phyloP scores from a whole-genome alignment of 768 basidiomycete species.

The Austroboletus festivus region DNA sequence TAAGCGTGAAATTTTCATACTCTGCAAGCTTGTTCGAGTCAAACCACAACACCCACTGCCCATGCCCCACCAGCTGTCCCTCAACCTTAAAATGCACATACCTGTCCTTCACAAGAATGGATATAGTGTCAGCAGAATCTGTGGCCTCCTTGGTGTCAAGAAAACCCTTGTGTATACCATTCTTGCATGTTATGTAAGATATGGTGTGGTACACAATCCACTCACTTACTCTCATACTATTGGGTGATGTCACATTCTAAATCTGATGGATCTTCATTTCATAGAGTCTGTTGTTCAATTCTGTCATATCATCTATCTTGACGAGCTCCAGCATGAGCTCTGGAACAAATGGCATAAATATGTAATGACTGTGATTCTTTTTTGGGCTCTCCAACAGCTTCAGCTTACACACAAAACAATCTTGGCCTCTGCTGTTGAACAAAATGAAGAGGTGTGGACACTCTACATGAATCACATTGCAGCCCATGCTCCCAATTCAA shows the following conservation, averaged over 20 bases:
- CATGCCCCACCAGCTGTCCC: not conserved
- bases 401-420: slow-evolving; percentile 6
- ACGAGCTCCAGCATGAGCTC: not conserved
- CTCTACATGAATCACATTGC: slow-evolving; percentile 11
- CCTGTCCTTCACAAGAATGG: not conserved
- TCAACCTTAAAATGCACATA: not conserved
- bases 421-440: slow-evolving; percentile 7
- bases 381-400: not conserved
- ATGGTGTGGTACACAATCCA: not conserved
- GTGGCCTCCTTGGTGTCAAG: not conserved
- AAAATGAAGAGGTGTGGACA: slow-evolving; percentile 3
- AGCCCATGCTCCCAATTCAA: slow-evolving; percentile 9
- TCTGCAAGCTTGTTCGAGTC: not conserved
- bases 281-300: not conserved
- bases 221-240: too few species aligned
- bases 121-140: not conserved
- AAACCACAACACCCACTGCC: not conserved
- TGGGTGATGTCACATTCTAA: not conserved
- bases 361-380: not conserved
- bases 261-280: not conserved
- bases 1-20: too few species aligned
- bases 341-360: not conserved
- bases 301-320: not conserved
- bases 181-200: not conserved
- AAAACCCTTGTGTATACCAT: not conserved